Evolutionary conservation across 257 asterid genomes (phyloP).

Genomic region (Parsonsia alboflavescens): DNA sequence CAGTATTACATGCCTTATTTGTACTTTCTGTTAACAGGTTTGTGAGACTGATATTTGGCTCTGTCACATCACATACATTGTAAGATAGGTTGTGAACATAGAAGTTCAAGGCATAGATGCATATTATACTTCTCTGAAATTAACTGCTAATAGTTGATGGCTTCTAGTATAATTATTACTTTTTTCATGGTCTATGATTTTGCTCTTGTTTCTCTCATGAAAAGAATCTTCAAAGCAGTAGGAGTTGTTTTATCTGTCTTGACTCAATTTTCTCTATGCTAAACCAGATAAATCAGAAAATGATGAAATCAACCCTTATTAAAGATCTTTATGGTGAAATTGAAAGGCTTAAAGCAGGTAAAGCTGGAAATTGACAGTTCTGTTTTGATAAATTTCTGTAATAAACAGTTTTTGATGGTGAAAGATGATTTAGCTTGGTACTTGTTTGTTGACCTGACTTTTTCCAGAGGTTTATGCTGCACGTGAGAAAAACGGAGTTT

Average conservation of each 20-base stretch:
- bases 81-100: not conserved
- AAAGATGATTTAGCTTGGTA: not conserved
- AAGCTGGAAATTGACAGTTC: not conserved
- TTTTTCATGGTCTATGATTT: not conserved
- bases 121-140: not conserved
- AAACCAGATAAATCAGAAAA: conserved; percentile 75
- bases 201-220: not conserved
- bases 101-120: not conserved
- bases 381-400: not conserved
- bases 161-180: not conserved
- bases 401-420: not conserved
- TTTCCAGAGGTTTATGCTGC: conserved; percentile 77
- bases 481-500: conserved; percentile 81
- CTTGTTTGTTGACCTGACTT: conserved; percentile 4
- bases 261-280: not conserved
- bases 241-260: not conserved
- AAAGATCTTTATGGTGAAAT: conserved; percentile 78
- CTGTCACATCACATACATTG: not conserved
- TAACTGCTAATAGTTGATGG: not conserved
- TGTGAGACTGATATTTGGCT: not conserved
- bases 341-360: conserved; percentile 73
- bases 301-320: conserved; percentile 76
- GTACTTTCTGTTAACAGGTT: not conserved
- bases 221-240: not conserved
- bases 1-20: not conserved